A percentile compares a stretch with the other conserved stretches of the same genome.
phyloP scores from a whole-genome alignment of 2,329 filamentous ascomycete species.

The Cladorrhinum sp. region DNA sequence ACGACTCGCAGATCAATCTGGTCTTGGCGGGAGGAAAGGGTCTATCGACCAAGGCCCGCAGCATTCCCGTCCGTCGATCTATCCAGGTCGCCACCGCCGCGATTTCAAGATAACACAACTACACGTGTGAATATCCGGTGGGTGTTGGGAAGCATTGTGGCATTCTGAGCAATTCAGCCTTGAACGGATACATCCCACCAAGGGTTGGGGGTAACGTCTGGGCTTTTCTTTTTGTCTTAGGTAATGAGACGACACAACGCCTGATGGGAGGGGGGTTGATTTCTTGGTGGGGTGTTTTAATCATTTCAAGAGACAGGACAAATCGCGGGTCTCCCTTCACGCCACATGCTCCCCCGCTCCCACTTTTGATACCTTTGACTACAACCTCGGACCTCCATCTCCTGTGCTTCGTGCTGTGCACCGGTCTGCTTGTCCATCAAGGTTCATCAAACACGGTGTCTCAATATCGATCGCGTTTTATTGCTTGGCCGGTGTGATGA shows the following conservation, averaged over 20 bases:
- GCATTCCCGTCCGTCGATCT: background rate
- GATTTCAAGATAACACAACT: background rate
- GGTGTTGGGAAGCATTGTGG: conserved; percentile 4
- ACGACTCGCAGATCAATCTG: background rate
- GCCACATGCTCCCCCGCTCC: background rate
- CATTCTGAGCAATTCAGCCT: conserved; percentile 16
- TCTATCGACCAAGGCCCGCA: too few relatives aligned
- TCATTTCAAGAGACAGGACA: background rate
- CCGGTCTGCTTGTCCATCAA: background rate
- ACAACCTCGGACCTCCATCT: background rate
- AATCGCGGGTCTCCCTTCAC: background rate
- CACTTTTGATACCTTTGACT: background rate
- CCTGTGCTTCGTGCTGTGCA: too few relatives aligned
- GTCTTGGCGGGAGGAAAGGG: background rate
- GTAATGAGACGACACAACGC: background rate
- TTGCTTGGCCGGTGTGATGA: background rate
- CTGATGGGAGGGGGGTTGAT: background rate
- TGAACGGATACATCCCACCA: conserved; percentile 15
- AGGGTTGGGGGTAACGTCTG: background rate
- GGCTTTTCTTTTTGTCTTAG: background rate
- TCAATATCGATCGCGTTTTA: background rate
- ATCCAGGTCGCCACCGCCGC: background rate
- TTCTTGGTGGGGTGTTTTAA: background rate
- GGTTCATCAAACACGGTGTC: background rate
- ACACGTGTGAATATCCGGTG: conserved; percentile 4